phyloP scores from a whole-genome alignment of 108 stramenopile genomes.

The Pinguiococcus pyrenoidosus region DNA sequence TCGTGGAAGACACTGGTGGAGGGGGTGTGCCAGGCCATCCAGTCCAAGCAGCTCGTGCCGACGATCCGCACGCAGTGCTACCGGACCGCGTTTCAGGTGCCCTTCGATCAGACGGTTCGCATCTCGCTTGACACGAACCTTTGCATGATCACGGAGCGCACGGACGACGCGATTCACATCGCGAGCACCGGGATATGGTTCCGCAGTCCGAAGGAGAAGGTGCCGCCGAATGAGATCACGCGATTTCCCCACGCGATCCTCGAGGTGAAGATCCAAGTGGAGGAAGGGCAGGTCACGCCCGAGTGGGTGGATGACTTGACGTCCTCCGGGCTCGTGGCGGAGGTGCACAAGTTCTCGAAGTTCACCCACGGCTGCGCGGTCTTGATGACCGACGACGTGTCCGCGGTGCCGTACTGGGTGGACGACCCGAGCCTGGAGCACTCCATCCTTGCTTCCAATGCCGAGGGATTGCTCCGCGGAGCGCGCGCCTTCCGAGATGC shows the following conservation, averaged over 20 bases:
- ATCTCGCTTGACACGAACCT: conserved; percentile 86
- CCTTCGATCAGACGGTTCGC: conserved; percentile 88
- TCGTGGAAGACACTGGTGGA: conserved; percentile 68
- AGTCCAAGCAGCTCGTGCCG: conserved; percentile 78
- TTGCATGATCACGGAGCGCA: conserved; percentile 88
- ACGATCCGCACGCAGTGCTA: conserved; percentile 90
- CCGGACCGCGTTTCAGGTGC: conserved; percentile 93
- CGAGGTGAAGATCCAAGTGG: conserved; percentile 84
- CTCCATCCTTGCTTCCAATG: conserved; percentile 56
- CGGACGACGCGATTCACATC: conserved; percentile 41
- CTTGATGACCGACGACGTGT: conserved; percentile 79
- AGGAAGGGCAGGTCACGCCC: conserved; percentile 62
- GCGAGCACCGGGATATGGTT: conserved; percentile 50
- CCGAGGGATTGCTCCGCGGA: conserved; percentile 46
- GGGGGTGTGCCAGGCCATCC: conserved; percentile 72
- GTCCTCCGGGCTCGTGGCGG: conserved; percentile 66
- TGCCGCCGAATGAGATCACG: conserved; percentile 62
- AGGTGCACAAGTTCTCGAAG: conserved; percentile 84
- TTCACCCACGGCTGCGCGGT: conserved; percentile 78
- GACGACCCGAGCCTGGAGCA: conserved; percentile 79
- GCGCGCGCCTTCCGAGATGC: conserved; percentile 62
- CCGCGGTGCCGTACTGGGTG: conserved; percentile 84
- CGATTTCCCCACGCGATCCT: conserved; percentile 90
- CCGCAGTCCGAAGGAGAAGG: conserved; percentile 60
- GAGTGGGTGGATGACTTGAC: conserved; percentile 66